A percentile compares a stretch with the other conserved stretches of the same genome.
These are phyloP conservation scores for Cystofilobasidium bisporidii DNA, from an alignment of 768 basidiomycete genomes.

Conservation along the genomic window DNA sequence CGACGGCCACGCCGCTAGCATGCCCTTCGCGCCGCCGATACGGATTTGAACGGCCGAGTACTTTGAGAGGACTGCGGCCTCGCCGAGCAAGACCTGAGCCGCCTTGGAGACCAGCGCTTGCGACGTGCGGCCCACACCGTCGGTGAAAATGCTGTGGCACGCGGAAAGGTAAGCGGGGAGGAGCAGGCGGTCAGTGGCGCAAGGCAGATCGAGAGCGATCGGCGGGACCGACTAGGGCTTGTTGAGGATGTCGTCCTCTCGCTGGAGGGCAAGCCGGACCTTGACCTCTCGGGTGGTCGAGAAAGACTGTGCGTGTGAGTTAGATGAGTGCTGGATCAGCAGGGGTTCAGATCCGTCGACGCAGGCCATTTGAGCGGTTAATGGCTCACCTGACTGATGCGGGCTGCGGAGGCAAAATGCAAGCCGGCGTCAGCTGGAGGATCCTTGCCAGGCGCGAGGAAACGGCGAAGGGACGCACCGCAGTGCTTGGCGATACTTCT, in stretches of 20 bases:
- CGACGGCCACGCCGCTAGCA: slow-evolving; percentile 14
- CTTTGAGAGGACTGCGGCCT: not conserved
- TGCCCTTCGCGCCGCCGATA: slow-evolving; percentile 24
- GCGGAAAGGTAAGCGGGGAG: not conserved
- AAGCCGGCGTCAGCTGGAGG: not conserved
- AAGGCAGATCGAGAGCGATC: not conserved
- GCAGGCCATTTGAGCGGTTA: too few species aligned
- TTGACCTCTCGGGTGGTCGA: slow-evolving; percentile 13
- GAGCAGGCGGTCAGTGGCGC: not conserved
- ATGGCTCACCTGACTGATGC: slow-evolving; percentile 13
- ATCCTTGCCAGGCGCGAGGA: not conserved
- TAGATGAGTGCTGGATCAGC: too few species aligned
- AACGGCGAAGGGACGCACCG: not conserved
- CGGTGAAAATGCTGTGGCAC: slow-evolving; percentile 17
- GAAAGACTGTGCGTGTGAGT: slow-evolving; percentile 7
- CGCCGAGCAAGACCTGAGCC: slow-evolving; percentile 4
- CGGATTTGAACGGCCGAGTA: slow-evolving; percentile 20
- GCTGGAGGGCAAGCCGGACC: not conserved
- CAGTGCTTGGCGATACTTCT: slow-evolving; percentile 14
- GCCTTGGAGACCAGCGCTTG: not conserved
- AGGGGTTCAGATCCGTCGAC: too few species aligned
- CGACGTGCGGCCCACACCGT: slow-evolving; percentile 19
- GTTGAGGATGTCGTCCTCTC: not conserved
- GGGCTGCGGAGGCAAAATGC: not conserved
- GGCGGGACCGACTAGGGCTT: not conserved